phyloP scores from a whole-genome alignment of 352 stramenopile species.

The Phytophthora pseudosyringae region DNA sequence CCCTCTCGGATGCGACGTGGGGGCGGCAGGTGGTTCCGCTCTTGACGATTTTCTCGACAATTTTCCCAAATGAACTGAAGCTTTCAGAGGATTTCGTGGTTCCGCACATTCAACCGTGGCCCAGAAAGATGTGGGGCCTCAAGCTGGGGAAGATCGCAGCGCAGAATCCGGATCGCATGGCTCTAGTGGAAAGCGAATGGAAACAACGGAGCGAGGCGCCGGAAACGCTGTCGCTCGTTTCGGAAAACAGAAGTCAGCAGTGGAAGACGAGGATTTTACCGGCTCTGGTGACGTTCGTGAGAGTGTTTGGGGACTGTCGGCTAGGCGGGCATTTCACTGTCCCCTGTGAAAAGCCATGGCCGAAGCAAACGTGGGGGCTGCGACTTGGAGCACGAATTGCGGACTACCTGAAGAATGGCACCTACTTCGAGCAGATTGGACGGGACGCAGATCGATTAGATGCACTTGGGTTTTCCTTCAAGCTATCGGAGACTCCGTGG shows the following conservation, averaged over 20 bases:
- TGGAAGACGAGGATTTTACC: conserved; percentile 32
- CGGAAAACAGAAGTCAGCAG: conserved; percentile 10
- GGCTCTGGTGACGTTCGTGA: conserved; percentile 30
- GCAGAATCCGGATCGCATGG: conserved; percentile 22
- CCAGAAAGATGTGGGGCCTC: conserved; percentile 30
- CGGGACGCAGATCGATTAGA: conserved; percentile 30
- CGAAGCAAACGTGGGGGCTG: conserved; percentile 30
- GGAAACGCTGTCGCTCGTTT: conserved; percentile 6
- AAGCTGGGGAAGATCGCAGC: conserved; percentile 26
- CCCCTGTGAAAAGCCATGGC: conserved; percentile 32
- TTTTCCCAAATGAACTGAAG: conserved; percentile 11
- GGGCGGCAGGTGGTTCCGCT: conserved; percentile 27
- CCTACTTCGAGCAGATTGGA: conserved; percentile 36
- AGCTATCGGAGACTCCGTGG: conserved; percentile 24
- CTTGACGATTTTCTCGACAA: conserved; percentile 26
- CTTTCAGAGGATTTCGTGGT: conserved; percentile 27
- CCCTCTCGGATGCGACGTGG: conserved; percentile 32
- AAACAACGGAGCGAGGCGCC: conserved; percentile 7
- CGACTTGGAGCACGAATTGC: conserved; percentile 25
- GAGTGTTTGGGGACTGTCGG: conserved; percentile 33
- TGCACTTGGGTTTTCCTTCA: conserved; percentile 31
- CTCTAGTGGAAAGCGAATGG: conserved; percentile 14
- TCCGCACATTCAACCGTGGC: conserved; percentile 32
- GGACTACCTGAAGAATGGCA: conserved; percentile 25
- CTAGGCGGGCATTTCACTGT: conserved; percentile 30